Evolutionary conservation across 1,139 yeast genomes (phyloP).

Genomic region (Kurtzmaniella quercitrusa): DNA sequence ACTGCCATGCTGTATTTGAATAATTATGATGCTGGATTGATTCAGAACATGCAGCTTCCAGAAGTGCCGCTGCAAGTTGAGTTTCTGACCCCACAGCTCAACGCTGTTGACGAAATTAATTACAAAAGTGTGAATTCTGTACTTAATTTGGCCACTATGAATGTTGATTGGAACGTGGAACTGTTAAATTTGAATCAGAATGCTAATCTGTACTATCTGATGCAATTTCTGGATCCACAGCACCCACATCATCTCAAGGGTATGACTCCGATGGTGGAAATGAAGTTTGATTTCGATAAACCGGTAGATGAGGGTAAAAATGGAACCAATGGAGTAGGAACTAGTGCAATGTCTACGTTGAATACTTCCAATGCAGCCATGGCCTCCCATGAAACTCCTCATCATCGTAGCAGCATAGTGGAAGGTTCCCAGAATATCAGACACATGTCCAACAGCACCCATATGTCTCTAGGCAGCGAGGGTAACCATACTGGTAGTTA

Average conservation of each 20-base stretch:
- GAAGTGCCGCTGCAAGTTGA: slow-evolving; percentile 64
- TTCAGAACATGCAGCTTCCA: slow-evolving; percentile 21
- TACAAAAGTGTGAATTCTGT: slow-evolving; percentile 19
- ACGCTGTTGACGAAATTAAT: slow-evolving; percentile 21
- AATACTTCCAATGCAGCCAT: not conserved
- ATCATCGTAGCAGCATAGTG: not conserved
- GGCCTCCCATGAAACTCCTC: not conserved
- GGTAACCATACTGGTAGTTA: not conserved
- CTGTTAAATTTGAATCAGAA: not conserved
- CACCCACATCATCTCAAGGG: slow-evolving; percentile 37
- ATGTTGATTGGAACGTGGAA: slow-evolving; percentile 29
- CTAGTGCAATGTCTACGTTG: not conserved
- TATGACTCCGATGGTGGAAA: slow-evolving; percentile 22
- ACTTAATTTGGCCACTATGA: slow-evolving; percentile 21
- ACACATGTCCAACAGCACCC: not conserved
- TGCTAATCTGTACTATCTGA: slow-evolving; percentile 8
- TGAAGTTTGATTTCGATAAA: slow-evolving; percentile 26
- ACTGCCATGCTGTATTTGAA: slow-evolving; percentile 67
- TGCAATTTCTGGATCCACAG: slow-evolving; percentile 29
- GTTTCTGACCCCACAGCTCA: slow-evolving; percentile 74
- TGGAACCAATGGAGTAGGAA: not conserved
- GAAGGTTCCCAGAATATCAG: not conserved
- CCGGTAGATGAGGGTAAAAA: not conserved
- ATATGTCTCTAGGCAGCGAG: not conserved
- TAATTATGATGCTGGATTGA: slow-evolving; percentile 36